phyloP scores from a whole-genome alignment of 345 rosid species.

The Citrus medica region DNA sequence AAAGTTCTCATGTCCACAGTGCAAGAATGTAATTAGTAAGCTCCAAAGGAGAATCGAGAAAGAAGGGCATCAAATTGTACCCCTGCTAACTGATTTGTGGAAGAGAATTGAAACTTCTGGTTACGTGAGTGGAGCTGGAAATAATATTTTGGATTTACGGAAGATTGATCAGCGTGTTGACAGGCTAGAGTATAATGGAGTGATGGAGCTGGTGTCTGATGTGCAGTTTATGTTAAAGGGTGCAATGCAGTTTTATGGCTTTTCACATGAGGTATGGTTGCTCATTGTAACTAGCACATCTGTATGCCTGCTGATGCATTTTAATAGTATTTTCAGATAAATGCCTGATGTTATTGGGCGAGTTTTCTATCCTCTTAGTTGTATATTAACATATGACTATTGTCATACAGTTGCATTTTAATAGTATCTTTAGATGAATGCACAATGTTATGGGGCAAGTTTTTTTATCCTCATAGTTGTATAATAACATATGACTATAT shows the following conservation, averaged over 20 bases:
- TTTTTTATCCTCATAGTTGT: not conserved
- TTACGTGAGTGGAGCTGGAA: conserved; percentile 59
- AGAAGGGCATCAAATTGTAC: conserved; percentile 95
- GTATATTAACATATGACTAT: conserved; percentile 15
- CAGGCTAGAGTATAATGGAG: conserved; percentile 70
- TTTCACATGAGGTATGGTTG: conserved; percentile 83
- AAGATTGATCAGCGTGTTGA: conserved; percentile 90
- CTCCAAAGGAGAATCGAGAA: conserved; percentile 85
- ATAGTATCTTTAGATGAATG: not conserved
- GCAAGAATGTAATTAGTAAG: conserved; percentile 87
- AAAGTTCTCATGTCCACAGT: conserved; percentile 46
- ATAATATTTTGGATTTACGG: conserved; percentile 69
- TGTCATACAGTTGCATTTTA: not conserved
- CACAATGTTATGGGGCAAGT: not conserved
- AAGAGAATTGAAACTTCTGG: conserved; percentile 70
- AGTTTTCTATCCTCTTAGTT: not conserved
- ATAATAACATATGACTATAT: conserved; percentile 15
- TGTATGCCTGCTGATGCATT: not conserved
- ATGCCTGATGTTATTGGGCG: not conserved
- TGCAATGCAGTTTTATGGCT: conserved; percentile 80
- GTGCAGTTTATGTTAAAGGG: conserved; percentile 86
- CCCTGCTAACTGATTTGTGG: conserved; percentile 88
- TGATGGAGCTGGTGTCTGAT: conserved; percentile 86
- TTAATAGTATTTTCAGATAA: not conserved
- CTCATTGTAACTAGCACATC: not conserved